Evolutionary conservation across 495 filamentous ascomycete species (phyloP).

Genomic region (Aspergillus carlsbadensis): DNA sequence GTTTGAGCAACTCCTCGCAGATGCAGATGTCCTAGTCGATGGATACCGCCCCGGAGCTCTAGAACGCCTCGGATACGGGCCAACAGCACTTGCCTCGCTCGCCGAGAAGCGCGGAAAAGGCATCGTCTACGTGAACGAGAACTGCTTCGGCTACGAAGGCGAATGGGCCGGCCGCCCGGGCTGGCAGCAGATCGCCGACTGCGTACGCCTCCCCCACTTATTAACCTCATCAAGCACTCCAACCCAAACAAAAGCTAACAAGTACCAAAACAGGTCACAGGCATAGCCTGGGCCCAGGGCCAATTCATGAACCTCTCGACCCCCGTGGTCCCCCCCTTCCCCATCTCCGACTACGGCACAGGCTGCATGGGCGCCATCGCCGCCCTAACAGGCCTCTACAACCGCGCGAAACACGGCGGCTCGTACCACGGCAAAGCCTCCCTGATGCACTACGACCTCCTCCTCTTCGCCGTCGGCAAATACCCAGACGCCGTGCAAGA

Average conservation of each 20-base stretch:
- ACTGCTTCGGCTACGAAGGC: conserved; percentile 65
- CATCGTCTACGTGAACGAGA: conserved; percentile 68
- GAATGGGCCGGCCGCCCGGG: conserved; percentile 52
- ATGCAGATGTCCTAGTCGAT: conserved; percentile 62
- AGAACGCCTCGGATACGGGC: conserved; percentile 62
- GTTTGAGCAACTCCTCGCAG: conserved; percentile 60
- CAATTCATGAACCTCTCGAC: conserved; percentile 66
- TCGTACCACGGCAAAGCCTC: conserved; percentile 64
- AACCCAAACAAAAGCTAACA: conserved; percentile 28
- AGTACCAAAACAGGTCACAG: conserved; percentile 45
- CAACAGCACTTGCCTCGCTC: conserved; percentile 48
- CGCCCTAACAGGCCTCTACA: conserved; percentile 61
- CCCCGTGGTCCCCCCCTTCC: conserved; percentile 77
- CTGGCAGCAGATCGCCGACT: conserved; percentile 57
- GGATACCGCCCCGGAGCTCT: conserved; percentile 68
- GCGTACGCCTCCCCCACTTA: conserved; percentile 51
- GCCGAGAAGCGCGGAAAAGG: conserved; percentile 56
- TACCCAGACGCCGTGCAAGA: conserved; percentile 57
- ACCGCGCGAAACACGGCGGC: conserved; percentile 60
- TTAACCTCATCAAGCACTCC: no score
- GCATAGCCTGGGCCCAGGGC: conserved; percentile 73
- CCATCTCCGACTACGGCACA: conserved; percentile 79
- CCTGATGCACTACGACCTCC: conserved; percentile 68
- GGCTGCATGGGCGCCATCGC: conserved; percentile 65
- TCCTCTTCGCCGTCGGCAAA: conserved; percentile 61